These are phyloP conservation scores for Hypsizygus marmoreus DNA, from an alignment of 768 basidiomycete species.

Conservation along the genomic window DNA sequence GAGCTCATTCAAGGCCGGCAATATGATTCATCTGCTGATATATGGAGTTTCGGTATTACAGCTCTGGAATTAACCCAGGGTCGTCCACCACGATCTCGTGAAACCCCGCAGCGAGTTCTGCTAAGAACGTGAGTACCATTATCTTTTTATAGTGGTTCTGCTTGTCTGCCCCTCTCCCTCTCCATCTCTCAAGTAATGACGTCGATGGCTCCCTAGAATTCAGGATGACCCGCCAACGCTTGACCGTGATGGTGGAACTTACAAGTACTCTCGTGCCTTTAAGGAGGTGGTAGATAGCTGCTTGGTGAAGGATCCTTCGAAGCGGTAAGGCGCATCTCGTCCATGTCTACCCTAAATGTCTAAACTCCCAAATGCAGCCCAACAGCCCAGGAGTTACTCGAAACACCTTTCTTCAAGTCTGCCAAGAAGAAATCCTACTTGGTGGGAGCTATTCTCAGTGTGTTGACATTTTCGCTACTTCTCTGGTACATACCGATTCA, in stretches of 20 bases:
- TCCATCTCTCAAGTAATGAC: conserved; percentile 3
- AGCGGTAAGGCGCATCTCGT: conserved; percentile 48
- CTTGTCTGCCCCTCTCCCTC: background rate
- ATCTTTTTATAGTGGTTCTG: background rate
- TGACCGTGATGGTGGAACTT: conserved; percentile 66
- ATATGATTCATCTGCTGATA: conserved; percentile 88
- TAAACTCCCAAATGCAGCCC: conserved; percentile 59
- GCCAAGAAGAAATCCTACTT: conserved; percentile 82
- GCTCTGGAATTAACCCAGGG: conserved; percentile 88
- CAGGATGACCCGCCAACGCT: conserved; percentile 79
- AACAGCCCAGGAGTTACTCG: conserved; percentile 74
- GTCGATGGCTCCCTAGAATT: conserved; percentile 45
- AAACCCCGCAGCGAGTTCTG: conserved; percentile 72
- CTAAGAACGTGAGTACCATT: conserved; percentile 64
- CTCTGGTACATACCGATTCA: background rate
- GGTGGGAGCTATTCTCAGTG: conserved; percentile 73
- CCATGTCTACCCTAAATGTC: background rate
- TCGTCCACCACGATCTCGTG: conserved; percentile 80
- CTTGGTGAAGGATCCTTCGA: conserved; percentile 80
- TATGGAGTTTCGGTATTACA: conserved; percentile 98
- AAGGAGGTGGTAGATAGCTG: conserved; percentile 84
- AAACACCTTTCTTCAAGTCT: conserved; percentile 74
- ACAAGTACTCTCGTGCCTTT: conserved; percentile 80
- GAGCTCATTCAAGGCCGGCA: conserved; percentile 84
- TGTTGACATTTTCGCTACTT: conserved; percentile 16